Base-by-base conservation (phyloP, 495 filamentous ascomycete species). In the Friedmanniomyces simplex region DNA sequence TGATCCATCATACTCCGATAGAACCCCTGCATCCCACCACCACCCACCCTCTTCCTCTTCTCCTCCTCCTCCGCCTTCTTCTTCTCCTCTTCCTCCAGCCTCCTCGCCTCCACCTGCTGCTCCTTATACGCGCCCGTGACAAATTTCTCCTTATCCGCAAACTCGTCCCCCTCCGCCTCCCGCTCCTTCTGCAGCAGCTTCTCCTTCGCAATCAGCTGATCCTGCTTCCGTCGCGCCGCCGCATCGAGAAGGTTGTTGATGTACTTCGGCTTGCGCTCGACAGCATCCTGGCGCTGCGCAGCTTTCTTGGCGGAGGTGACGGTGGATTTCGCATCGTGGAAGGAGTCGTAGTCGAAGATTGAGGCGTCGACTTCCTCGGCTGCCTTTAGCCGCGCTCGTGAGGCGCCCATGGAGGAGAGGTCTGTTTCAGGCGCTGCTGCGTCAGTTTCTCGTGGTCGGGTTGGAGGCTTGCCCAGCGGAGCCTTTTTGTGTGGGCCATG, bases 101-200 rank as follows among this genome's bases (percentile, higher is more conserved):
- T 78, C 62, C 79, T 69, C 64, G 90, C 76, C 68, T 95, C 93
- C 66, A 82, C 89, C 67, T 96, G 93, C 68, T 96, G 93, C 66
- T 80, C 79, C 74, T 90, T 93, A 64, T 98, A 98, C 45, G 93
- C 91, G n/a, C 82, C 81, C 0, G 93, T 98, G 30, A 97, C 93
- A 63, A 98, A 98, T 67, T 86, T 90, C 71, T 97, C 94, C 71
- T 96, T 98, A 59, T 93, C 94, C 0, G 81, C 86, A 66, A 88
- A 96, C 70, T 91, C 89, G 14, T 96, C 94, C 11, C 94, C 93
- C 71, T 98, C 93, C 0, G 83, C 86, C 62, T 91, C 94, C 36
- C 93, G 82, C 69, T 98, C 94, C 46, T 83, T 83, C 63, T 87
- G 83, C 28, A 97, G 74, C 68, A 88, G 76, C 66, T 89, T 87